Base-by-base conservation (phyloP, 2,329 filamentous ascomycete species). In the Massarina eburnea region DNA sequence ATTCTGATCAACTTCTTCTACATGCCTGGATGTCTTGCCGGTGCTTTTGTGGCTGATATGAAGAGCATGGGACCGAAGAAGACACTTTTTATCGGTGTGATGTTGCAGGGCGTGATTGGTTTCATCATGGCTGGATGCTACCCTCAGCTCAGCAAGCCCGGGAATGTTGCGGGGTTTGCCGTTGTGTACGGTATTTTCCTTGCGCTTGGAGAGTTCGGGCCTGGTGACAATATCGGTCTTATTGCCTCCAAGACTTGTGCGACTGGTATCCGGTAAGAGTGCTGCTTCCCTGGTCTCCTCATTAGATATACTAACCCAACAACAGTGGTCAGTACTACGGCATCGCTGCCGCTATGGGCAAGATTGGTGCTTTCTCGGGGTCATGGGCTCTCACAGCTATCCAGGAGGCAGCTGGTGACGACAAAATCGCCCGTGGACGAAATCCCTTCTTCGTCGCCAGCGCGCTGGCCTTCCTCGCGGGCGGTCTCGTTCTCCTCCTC, bases 361-460 rank as follows among this genome's bases (percentile, higher is more conserved):
- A 91, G 70, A 80, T 91, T 29, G 86, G 86, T 39, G 91, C 90
- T 2, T 96, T 96, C 58, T 83, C 95, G 8, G 91, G 91, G 8
- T 89, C 86, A 1, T 91, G 88, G 59, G 84, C 94, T 10, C 90
- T 94, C 62, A 85, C 86, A 0, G 81, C 90, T 48, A 72, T 80
- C 17, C 77, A 72, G 45, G 66, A 59, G 21, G 59, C 62, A 21
- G 68, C 67, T 2, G 64, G 67, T 7, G 54, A 62, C n/a, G 64
- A 67, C 39, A 41, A 52, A 26, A 60, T 64, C 17, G 65, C 81
- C 17, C 77, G 78, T 4, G 89, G 89, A 1, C 90, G 96, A 65
- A 90, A 95, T 56, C 91, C 91, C 0, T 96, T 96, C 73, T 96
- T 84, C 69, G 89, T 96, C n/a, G 85, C 85, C 2, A 87, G 85